phyloP scores from a whole-genome alignment of 169 alveolate genomes.

The Cryptosporidium sp. region DNA sequence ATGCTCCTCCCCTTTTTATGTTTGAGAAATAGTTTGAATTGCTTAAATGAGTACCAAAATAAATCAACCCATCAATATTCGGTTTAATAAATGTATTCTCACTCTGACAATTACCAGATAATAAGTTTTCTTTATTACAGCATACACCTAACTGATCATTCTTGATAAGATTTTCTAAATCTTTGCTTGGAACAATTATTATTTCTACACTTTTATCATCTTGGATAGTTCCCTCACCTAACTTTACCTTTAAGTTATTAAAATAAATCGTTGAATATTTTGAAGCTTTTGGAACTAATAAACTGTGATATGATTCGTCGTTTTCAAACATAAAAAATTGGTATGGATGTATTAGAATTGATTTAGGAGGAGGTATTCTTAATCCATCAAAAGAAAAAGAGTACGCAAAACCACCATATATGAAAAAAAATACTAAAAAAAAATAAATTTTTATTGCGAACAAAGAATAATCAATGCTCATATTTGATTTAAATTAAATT shows the following conservation, averaged over 20 bases:
- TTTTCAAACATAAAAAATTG: slow-evolving; percentile 37
- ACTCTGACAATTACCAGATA: slow-evolving; percentile 1
- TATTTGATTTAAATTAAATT: neutral
- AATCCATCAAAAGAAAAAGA: slow-evolving; percentile 16
- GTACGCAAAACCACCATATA: neutral
- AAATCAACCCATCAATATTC: slow-evolving; percentile 3
- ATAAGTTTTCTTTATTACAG: slow-evolving; percentile 39
- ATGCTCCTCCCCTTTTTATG: slow-evolving; percentile 29
- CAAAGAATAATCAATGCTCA: neutral
- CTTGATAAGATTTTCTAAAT: neutral
- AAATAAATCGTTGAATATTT: slow-evolving; percentile 12
- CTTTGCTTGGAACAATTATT: slow-evolving; percentile 31
- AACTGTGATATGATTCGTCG: neutral
- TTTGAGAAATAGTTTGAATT: neutral
- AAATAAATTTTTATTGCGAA: neutral
- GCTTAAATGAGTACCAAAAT: neutral
- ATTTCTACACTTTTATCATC: slow-evolving; percentile 27
- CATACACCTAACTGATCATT: neutral
- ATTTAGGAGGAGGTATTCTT: slow-evolving; percentile 38
- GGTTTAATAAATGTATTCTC: slow-evolving; percentile 44
- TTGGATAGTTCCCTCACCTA: neutral
- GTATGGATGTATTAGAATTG: slow-evolving; percentile 21
- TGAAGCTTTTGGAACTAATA: neutral
- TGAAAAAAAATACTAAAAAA: neutral
- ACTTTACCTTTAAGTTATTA: neutral